phyloP scores from a whole-genome alignment of 164 flowering plant species.

The Stephania yunnanensis region DNA sequence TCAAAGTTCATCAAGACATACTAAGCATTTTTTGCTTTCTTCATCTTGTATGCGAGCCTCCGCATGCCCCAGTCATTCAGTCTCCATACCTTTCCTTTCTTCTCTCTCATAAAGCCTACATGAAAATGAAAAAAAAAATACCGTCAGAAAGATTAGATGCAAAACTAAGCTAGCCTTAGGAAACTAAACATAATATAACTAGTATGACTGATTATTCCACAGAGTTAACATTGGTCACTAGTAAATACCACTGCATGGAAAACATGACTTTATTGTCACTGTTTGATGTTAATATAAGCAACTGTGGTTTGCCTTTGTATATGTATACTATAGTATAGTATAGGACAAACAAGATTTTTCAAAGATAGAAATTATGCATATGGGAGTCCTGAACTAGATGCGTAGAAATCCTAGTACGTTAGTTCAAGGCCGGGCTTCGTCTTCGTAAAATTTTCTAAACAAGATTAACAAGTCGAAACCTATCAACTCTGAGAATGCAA shows the following conservation, averaged over 20 bases:
- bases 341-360: background rate
- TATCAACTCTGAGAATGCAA: background rate
- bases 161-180: background rate
- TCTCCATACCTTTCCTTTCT: constrained; percentile 72
- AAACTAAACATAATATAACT: background rate
- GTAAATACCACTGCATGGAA: no score
- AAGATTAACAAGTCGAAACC: background rate
- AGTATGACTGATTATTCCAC: background rate
- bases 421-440: background rate
- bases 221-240: no score
- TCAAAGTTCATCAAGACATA: no score
- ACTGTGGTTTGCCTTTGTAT: background rate
- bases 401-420: background rate
- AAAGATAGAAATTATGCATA: no score
- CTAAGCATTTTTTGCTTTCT: no score
- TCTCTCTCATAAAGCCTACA: constrained; percentile 72
- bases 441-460: no score
- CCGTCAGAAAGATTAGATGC: background rate
- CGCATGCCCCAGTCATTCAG: no score
- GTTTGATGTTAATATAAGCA: background rate
- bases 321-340: background rate
- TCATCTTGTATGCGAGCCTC: no score
- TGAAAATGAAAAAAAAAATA: background rate
- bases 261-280: background rate
- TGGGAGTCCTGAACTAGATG: no score